phyloP scores from a whole-genome alignment of 2,329 filamentous ascomycete species.

The Aspergillus brasiliensis region DNA sequence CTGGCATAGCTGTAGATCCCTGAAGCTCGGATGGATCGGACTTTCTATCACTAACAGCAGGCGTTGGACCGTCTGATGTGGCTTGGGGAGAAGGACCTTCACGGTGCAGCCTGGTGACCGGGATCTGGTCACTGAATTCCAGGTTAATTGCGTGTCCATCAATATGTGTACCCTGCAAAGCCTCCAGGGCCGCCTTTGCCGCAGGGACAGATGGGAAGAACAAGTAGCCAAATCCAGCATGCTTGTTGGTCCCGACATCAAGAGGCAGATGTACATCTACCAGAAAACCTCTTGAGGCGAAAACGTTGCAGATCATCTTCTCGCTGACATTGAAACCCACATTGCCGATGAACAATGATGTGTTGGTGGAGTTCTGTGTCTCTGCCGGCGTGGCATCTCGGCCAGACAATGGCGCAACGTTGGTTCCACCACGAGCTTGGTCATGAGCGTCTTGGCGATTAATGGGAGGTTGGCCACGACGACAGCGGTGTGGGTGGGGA shows the following conservation, averaged over 20 bases:
- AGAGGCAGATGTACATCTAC: conserved; percentile 38
- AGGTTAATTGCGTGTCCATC: conserved; percentile 45
- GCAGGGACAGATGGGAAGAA: conserved; percentile 38
- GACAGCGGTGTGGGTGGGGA: background rate
- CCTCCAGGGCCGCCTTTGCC: conserved; percentile 39
- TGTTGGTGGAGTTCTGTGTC: background rate
- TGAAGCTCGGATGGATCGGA: conserved; percentile 2
- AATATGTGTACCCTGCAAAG: conserved; percentile 39
- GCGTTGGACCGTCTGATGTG: background rate
- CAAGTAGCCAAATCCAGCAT: conserved; percentile 46
- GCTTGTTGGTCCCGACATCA: conserved; percentile 35
- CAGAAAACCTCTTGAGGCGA: conserved; percentile 41
- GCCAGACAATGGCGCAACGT: background rate
- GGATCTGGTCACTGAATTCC: conserved; percentile 37
- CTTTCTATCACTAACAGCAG: background rate
- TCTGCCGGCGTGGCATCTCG: background rate
- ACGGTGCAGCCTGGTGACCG: conserved; percentile 19
- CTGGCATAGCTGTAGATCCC: background rate
- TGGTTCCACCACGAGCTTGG: background rate
- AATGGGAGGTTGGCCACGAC: background rate
- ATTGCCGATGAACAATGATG: conserved; percentile 43
- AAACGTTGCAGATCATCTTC: conserved; percentile 38
- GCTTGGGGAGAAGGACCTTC: background rate
- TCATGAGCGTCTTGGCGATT: background rate
- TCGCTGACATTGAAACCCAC: conserved; percentile 42